Evolutionary conservation across 2,329 filamentous ascomycete species (phyloP), one percentile per base, ranked within the genome.

Genomic region (Colletotrichum eremochloae): DNA sequence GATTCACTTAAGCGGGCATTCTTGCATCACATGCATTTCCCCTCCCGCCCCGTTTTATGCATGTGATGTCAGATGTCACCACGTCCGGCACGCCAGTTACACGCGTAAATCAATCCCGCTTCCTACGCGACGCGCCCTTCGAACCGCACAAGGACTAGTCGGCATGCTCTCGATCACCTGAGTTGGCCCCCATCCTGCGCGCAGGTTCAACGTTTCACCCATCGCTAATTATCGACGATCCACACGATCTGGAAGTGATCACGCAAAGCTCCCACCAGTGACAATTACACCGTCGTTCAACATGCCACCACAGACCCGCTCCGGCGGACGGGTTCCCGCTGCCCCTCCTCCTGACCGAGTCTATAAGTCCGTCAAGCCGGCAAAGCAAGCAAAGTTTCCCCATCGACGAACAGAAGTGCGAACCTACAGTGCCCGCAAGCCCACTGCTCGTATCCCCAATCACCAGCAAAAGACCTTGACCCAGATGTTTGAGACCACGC

Each of bases 381-480:
- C 81, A 31, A 81, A 82, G 71, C 84, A 85, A 74, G 76, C 77
- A 31, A 81, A 81, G 53, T 85, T 85, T 64, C 81, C 83, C 0
- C 67, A 79, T 15, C 79, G 82, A 31, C 78, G 77, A 60, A 82
- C 75, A 48, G 76, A 75, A 18, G 75, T 83, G 15, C 80, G 79
- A 33, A 82, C 80, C n/a, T 82, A 82, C 63, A 72, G 70, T 48
- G 79, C 78, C 14, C 73, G 74, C 40, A 70, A 71, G 46, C 73
- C 66, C 42, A 75, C 55, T 24, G 60, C 72, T 15, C 72, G 68
- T 18, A 24, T 61, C 33, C 50, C 61, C 38, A 67, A 55, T 33
- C 72, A 74, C 0, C 50, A 74, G 69, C 84, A 85, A 76, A 81
- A 83, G 76, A 85, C 83, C 1, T 74, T 85, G 31, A 85, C 83